These are phyloP conservation scores for Melastoma candidum DNA, from an alignment of 441 rosid species.

Conservation along the genomic window DNA sequence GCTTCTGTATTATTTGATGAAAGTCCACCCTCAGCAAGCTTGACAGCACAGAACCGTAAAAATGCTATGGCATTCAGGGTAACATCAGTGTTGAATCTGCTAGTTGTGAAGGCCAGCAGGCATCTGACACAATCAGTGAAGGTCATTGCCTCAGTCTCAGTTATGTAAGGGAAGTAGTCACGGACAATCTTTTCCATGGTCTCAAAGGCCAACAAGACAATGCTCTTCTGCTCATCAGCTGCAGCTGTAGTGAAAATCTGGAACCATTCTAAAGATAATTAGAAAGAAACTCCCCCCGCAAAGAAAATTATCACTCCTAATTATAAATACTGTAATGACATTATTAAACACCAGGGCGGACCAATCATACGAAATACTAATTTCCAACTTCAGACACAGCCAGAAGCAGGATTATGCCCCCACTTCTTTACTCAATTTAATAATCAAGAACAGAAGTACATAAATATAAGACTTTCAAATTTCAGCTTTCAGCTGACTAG, in stretches of 20 bases:
- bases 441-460: no score
- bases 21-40: conserved; percentile 95
- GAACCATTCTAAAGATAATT: conserved; percentile 4
- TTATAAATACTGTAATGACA: no score
- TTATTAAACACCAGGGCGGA: no score
- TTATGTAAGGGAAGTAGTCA: conserved; percentile 85
- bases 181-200: conserved; percentile 98
- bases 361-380: no score
- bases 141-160: conserved; percentile 87
- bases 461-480: no score
- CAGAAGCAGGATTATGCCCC: no score
- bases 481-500: no score
- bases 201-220: conserved; percentile 87
- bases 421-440: no score
- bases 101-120: conserved; percentile 88
- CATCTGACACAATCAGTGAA: conserved; percentile 96
- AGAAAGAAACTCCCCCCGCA: conserved; percentile 12
- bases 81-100: conserved; percentile 87
- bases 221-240: conserved; percentile 81
- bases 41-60: conserved; percentile 93
- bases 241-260: conserved; percentile 94
- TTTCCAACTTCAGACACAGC: no score
- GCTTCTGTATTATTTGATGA: conserved; percentile 44
- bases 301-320: no score
- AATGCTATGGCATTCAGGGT: conserved; percentile 98